These are phyloP conservation scores for Nemania sp. DNA, from an alignment of 2,329 filamentous ascomycete genomes.

Conservation along the genomic window DNA sequence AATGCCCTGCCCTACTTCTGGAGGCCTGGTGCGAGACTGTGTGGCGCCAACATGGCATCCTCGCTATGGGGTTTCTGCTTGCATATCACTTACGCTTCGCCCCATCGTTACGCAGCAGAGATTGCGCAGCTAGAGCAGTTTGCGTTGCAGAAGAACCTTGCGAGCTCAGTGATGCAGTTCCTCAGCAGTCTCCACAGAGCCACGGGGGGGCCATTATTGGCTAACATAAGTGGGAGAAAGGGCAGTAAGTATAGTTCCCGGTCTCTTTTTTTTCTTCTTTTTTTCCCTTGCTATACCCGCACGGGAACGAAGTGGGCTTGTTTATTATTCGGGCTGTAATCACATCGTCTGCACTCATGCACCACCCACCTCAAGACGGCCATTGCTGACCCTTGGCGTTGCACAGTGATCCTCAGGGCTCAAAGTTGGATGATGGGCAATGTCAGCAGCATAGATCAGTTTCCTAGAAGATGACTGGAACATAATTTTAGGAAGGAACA, in stretches of 20 bases:
- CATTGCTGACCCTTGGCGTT: not conserved
- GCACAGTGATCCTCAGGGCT: slow-evolving; percentile 22
- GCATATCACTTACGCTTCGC: slow-evolving; percentile 12
- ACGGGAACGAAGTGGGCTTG: no score
- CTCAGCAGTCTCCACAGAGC: slow-evolving; percentile 20
- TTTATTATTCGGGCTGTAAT: no score
- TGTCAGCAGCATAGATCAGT: not conserved
- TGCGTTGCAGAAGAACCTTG: not conserved
- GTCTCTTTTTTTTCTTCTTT: not conserved
- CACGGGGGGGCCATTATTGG: slow-evolving; percentile 11
- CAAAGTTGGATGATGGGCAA: slow-evolving; percentile 24
- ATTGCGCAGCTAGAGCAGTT: slow-evolving; percentile 5
- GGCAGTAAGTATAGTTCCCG: slow-evolving; percentile 17
- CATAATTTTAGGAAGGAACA: not conserved
- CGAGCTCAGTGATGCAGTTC: slow-evolving; percentile 11
- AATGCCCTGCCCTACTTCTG: slow-evolving; percentile 29
- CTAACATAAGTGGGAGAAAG: slow-evolving; percentile 8
- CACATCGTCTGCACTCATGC: not conserved
- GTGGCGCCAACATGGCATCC: slow-evolving; percentile 22
- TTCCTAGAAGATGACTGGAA: not conserved
- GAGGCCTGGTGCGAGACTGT: slow-evolving; percentile 17
- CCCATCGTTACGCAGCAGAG: slow-evolving; percentile 13
- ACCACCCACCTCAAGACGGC: not conserved
- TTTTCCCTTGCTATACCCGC: no score
- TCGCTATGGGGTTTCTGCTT: slow-evolving; percentile 20